Base-by-base conservation (phyloP, 202 grass and related monocot species). In the Carex sylvatica region DNA sequence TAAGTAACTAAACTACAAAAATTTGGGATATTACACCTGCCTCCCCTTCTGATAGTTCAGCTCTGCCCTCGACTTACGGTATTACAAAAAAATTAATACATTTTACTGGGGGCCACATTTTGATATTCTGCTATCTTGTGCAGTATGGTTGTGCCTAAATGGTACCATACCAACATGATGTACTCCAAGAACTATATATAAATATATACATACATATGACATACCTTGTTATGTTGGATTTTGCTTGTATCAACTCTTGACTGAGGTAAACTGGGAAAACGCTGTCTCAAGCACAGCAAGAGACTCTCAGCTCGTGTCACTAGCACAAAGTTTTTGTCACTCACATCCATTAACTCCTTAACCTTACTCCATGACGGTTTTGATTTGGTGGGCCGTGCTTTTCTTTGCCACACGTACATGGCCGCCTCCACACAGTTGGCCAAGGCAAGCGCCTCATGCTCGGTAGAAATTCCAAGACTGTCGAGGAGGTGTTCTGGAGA, bases 181-280 rank as follows among this genome's bases (percentile, higher is more conserved):
- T 59, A 8, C 51, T 76, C 51, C 2, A 77, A 55, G 6, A 59
- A 51, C 38, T 72, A 71, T 12, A 23, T 71, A 49, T 72, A 71
- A 5, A 23, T 71, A 49, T 10, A 46, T 46, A 62, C 9, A 36
- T 36, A 59, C 9, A 20, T 36, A 59, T 58, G 28, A 77, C 74
- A 26, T 83, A 97, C 94, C 91, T 92, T 94, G 80, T 94, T 94
- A 81, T 92, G 79, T 75, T 94, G 91, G 33, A 94, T 97, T 91
- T 94, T 97, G 91, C 85, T 94, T 7, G 88, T 83, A 81, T 97
- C 94, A 0, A 94, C 85, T 33, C 88, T 92, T 65, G 94, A 92
- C 86, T 97, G 94, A n/a, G 91, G 88, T 46, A 97, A 87, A 70
- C 83, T 78, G 20, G 90, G 94, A 87, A 92, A 92, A 1, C 87